Evolutionary conservation across 805 yeast species (phyloP), one percentile per base, ranked within the genome.

Genomic region (Starmerella vitae): DNA sequence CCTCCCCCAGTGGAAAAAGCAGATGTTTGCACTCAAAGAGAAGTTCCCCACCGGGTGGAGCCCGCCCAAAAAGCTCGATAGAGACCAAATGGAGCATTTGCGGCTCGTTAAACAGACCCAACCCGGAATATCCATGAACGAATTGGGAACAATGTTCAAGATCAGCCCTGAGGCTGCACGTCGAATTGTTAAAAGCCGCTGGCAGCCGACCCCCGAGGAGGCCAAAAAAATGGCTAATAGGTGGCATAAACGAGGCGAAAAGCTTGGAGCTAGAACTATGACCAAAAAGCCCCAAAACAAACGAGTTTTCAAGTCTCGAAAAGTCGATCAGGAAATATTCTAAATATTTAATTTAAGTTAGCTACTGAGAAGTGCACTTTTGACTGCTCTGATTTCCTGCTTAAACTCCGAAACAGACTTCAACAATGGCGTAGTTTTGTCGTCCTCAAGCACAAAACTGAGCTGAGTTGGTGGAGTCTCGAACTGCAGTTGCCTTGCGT

Each of bases 141-240:
- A 73, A 31, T 55, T 86, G 5, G 78, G 84, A 0, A 63, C 68
- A 24, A 69, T 68, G 52, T 85, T 78, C 58, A 63, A 69, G 35
- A 67, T 83, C 4, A 78, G 91, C 1, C 88, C 93, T 1, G 93
- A 85, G 48, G 81, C 86, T 0, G 70, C 85, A 2, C 64, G 94
- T 42, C 69, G 94, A 46, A 83, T 86, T 15, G 55, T 86, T 47
- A 76, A 73, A 54, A 76, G 88, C 4, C 72, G 68, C 28, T 86
- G 94, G 93, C 59, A 56, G 14, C 94, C 94, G 0, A 64, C 58
- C 4, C 67, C 62, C 1, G 67, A 65, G n/a, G 81, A 76, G 43
- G 68, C 63, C 29, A 57, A 51, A 21, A 54, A 68, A 14, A 35
- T 67, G 2, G 57, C 63, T 24, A 59, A 60, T 14, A 66, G 88